Percentiles rank a stretch among this genome's conserved stretches.
phyloP scores from a whole-genome alignment of 2,329 filamentous ascomycete species.

The Penicillium sp. region DNA sequence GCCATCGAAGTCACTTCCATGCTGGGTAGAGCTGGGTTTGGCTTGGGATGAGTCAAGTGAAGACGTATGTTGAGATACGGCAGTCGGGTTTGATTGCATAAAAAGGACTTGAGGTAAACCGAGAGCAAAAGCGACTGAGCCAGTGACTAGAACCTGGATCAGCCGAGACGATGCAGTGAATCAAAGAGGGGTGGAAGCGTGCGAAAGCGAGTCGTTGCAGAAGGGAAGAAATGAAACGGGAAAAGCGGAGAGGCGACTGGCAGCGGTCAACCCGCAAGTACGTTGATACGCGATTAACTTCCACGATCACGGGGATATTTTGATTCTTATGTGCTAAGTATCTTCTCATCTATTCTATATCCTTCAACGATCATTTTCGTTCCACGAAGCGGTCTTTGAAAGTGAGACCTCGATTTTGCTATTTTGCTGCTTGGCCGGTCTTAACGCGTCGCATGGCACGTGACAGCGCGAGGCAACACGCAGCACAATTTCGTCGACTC shows the following conservation, averaged over 20 bases:
- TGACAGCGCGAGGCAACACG: slow-evolving; percentile 23
- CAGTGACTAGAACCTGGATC: slow-evolving; percentile 48
- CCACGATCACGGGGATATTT: background rate
- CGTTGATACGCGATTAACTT: background rate
- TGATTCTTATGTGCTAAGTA: background rate
- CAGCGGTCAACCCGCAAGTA: slow-evolving; percentile 18
- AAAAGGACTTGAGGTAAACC: slow-evolving; percentile 48
- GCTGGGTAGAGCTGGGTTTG: slow-evolving; percentile 49
- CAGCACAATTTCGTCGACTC: background rate
- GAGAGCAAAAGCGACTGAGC: slow-evolving; percentile 54
- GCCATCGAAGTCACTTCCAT: slow-evolving; percentile 56
- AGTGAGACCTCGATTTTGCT: background rate
- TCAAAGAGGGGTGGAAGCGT: slow-evolving; percentile 4
- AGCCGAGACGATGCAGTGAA: slow-evolving; percentile 39
- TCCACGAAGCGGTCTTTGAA: background rate
- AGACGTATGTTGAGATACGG: slow-evolving; percentile 49
- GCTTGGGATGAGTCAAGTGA: slow-evolving; percentile 39
- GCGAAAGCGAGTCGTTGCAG: slow-evolving; percentile 11
- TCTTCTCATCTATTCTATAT: background rate
- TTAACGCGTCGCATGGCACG: slow-evolving; percentile 12
- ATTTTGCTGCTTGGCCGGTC: background rate
- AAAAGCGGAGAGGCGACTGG: slow-evolving; percentile 12
- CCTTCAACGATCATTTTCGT: background rate
- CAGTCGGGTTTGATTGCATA: slow-evolving; percentile 63
- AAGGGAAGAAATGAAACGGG: slow-evolving; percentile 9